Base-by-base conservation (phyloP, 1,284 basidiomycete species). In the Anthracocystis walkeri region DNA sequence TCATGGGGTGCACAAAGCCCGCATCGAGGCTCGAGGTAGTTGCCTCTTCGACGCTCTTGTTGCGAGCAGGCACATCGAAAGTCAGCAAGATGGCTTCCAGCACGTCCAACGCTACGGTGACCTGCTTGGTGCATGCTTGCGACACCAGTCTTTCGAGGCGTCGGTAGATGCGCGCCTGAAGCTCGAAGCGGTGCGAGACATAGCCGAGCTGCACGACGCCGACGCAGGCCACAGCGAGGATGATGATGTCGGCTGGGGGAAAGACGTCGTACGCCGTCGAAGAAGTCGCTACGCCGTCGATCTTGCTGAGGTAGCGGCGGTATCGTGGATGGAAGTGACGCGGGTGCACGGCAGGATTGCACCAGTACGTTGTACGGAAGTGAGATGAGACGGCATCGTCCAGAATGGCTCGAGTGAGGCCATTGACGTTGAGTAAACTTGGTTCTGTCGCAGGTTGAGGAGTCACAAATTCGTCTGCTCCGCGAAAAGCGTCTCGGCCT, bases 131-230 rank as follows among this genome's bases (percentile, higher is more conserved):
- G 46, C 55, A 69, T 12, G 72, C 66, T 29, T 60, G 58, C 18
- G 57, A 46, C 18, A 75, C 67, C 14, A 70, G 57, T 48, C 63
- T 65, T n/a, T 69, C 63, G 41, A 70, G 56, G 7, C 72, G 62
- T 29, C 59, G 60, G 27, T 40, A 69, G 63, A 75, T 70, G 59
- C 72, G 72, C n/a, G 63, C 53, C 35, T 75, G 72, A 7, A 75
- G 67, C 2, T 65, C 63, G 51, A 75, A 75, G n/a, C 72, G 66
- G 20, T 64, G 35, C 14, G 62, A 58, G 0, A 38, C 54, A 11
- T 64, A 57, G 21, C 54, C 33, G 12, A 70, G 53, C 50, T 75
- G 72, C 35, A 60, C 59, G 3, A 70, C 59, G n/a, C 72, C 72
- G 7, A 66, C 59, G 40, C 72, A 75, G 14, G 72, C 72, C 16